These are phyloP conservation scores for Paracoccidioides brasiliensis DNA, from an alignment of 2,329 filamentous ascomycete genomes.

Conservation along the genomic window DNA sequence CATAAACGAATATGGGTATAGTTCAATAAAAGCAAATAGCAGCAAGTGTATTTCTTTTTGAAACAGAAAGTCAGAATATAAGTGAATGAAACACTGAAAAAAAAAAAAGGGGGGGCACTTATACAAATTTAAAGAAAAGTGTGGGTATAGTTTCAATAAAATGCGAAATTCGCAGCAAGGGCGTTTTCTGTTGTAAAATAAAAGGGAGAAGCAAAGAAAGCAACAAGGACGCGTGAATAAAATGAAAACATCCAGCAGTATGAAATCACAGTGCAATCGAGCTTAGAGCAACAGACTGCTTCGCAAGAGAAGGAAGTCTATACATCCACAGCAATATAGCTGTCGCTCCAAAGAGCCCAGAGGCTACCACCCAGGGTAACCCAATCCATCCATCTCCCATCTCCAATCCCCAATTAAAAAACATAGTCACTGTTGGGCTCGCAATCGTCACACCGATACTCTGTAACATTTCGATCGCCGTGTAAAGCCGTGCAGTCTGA, in stretches of 20 bases:
- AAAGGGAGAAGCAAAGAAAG: not conserved
- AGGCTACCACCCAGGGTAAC: conserved; percentile 33
- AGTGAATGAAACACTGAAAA: too few relatives aligned
- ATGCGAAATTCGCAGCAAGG: too few relatives aligned
- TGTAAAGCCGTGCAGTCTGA: conserved; percentile 37
- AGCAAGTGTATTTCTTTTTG: too few relatives aligned
- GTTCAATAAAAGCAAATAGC: too few relatives aligned
- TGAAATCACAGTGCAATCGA: not conserved
- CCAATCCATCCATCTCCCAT: conserved; percentile 36
- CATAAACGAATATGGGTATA: too few relatives aligned
- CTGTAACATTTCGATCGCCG: conserved; percentile 37
- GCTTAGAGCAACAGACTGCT: not conserved
- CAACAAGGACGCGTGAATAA: not conserved
- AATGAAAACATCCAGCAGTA: not conserved
- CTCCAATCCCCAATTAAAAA: conserved; percentile 35
- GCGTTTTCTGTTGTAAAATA: too few relatives aligned
- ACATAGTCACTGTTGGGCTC: conserved; percentile 32
- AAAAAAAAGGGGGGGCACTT: not conserved
- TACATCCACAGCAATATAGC: not conserved
- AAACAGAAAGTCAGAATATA: too few relatives aligned
- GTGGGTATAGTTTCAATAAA: too few relatives aligned
- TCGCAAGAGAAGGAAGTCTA: not conserved
- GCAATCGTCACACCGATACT: conserved; percentile 35
- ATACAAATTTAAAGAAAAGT: too few relatives aligned
- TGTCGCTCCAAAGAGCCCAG: conserved; percentile 17